A percentile compares a stretch with the other conserved stretches of the same genome.
Conservation (phyloP, 257 asterid genomes). For the Ballota nigra region DNA sequence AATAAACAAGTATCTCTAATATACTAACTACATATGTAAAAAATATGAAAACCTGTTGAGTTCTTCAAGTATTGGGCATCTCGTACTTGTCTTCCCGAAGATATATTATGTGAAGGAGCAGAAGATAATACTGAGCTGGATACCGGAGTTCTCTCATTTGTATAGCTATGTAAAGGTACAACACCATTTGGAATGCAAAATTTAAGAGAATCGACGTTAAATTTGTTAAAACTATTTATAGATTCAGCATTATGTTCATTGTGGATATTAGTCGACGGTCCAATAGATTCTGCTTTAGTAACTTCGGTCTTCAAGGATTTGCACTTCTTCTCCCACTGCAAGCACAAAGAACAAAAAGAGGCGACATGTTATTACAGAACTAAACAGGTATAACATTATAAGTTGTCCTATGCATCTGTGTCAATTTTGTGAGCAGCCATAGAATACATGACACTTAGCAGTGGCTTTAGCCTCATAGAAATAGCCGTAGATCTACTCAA, state of each 20-base stretch:
- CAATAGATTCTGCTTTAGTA: constrained; percentile 46
- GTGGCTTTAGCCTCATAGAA: background rate
- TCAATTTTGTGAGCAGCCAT: background rate
- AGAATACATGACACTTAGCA: background rate
- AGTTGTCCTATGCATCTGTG: background rate
- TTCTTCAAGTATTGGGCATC: constrained; percentile 26
- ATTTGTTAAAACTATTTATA: constrained; percentile 53
- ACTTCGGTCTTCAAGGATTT: constrained; percentile 47
- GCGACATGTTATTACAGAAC: background rate
- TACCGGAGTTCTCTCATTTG: constrained; percentile 67
- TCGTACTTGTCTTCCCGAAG: constrained; percentile 27
- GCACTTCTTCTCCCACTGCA: constrained; percentile 93
- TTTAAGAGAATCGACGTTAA: constrained; percentile 42
- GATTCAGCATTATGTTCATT: constrained; percentile 61
- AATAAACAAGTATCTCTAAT: background rate
- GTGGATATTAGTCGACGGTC: constrained; percentile 77
- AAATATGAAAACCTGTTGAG: constrained; percentile 44
- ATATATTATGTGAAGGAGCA: constrained; percentile 31
- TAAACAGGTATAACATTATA: constrained; percentile 1
- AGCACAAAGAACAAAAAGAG: constrained; percentile 17
- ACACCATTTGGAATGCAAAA: constrained; percentile 32
- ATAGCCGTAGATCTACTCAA: background rate
- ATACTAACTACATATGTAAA: background rate
- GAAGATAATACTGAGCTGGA: constrained; percentile 42
- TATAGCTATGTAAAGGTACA: constrained; percentile 49